Evolutionary conservation across 192 early-diverging fungal species (phyloP).

Genomic region (Dimargaris xerosporica): DNA sequence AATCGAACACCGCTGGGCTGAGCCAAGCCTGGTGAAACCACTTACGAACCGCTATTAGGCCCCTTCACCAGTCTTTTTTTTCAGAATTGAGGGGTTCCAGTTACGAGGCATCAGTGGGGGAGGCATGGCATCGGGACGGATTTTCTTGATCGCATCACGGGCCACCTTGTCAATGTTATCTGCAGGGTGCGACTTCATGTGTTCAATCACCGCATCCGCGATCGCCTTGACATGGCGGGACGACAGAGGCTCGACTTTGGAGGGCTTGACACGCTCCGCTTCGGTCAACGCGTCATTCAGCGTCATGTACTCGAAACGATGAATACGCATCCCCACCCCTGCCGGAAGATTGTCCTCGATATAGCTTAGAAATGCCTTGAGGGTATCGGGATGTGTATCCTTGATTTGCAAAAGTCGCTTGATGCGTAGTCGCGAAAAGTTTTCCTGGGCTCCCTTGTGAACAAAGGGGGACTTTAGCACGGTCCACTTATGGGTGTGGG

Average conservation of each 20-base stretch:
- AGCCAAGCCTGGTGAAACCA: no score
- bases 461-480: constrained; percentile 88
- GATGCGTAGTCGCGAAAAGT: constrained; percentile 87
- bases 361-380: constrained; percentile 66
- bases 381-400: constrained; percentile 54
- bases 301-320: constrained; percentile 51
- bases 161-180: constrained; percentile 27
- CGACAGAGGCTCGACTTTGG: constrained; percentile 13
- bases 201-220: constrained; percentile 15
- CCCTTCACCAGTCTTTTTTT: no score
- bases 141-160: constrained; percentile 16
- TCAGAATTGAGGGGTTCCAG: no score
- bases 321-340: constrained; percentile 71
- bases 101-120: constrained; percentile 10
- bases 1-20: no score
- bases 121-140: constrained; percentile 13
- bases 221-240: constrained; percentile 20
- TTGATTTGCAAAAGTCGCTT: constrained; percentile 65
- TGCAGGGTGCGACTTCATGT: constrained; percentile 19
- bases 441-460: constrained; percentile 90
- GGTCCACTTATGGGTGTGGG: constrained; percentile 62
- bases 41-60: no score
- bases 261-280: constrained; percentile 15
- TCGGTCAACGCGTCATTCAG: constrained; percentile 21
- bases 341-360: constrained; percentile 65